Percentiles rank a stretch among this genome's conserved stretches.
Conservation (phyloP, 2,329 filamentous ascomycete genomes). For the Septoria petroselini region DNA sequence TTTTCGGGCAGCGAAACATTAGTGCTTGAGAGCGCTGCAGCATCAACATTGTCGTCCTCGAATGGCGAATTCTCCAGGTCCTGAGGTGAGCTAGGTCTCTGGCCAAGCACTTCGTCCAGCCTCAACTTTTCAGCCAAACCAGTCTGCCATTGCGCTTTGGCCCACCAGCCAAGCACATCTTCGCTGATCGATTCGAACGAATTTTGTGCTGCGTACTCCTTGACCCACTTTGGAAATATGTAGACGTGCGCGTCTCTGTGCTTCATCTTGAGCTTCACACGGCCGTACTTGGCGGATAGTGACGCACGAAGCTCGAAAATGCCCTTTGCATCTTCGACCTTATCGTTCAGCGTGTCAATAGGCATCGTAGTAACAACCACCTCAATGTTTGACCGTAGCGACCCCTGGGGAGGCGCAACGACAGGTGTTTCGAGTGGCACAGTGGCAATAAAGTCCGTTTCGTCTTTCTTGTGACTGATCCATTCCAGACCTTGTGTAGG, state of each 20-base stretch:
- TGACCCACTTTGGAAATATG: slow-evolving; percentile 86
- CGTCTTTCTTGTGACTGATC: slow-evolving; percentile 74
- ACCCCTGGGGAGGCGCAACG: slow-evolving; percentile 60
- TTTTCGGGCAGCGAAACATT: slow-evolving; percentile 51
- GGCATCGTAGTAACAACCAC: slow-evolving; percentile 82
- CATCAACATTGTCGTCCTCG: slow-evolving; percentile 28
- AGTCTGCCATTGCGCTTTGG: slow-evolving; percentile 86
- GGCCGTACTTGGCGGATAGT: slow-evolving; percentile 65
- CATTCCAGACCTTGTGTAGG: slow-evolving; percentile 70
- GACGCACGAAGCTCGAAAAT: slow-evolving; percentile 72
- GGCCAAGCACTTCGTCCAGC: slow-evolving; percentile 63
- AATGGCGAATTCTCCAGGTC: slow-evolving; percentile 28
- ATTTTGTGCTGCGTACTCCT: slow-evolving; percentile 77
- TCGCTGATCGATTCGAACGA: slow-evolving; percentile 87
- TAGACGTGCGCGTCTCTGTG: slow-evolving; percentile 93
- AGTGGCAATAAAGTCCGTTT: slow-evolving; percentile 87
- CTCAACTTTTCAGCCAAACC: slow-evolving; percentile 76
- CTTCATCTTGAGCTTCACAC: slow-evolving; percentile 74
- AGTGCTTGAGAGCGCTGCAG: slow-evolving; percentile 46
- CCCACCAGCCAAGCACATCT: slow-evolving; percentile 92
- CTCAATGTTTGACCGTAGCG: slow-evolving; percentile 66
- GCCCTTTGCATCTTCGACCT: slow-evolving; percentile 69
- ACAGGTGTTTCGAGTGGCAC: slow-evolving; percentile 61
- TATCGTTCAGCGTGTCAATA: slow-evolving; percentile 82
- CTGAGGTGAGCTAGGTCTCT: slow-evolving; percentile 32